Evolutionary conservation across 2,329 filamentous ascomycete species (phyloP).

Genomic region (Alternaria consortialis): DNA sequence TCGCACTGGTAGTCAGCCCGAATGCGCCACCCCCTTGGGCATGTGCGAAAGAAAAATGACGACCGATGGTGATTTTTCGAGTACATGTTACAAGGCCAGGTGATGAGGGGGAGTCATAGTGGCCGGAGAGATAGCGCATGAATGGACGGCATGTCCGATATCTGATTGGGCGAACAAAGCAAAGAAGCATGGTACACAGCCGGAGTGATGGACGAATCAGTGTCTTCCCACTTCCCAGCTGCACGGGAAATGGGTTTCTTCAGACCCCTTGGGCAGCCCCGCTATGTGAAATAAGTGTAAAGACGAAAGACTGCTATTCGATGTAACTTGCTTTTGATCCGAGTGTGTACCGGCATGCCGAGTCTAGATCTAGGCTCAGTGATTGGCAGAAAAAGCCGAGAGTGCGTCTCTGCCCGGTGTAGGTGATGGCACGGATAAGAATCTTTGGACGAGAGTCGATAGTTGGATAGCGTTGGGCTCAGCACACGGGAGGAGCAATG

Average conservation of each 20-base stretch:
- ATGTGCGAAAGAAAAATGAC: constrained; percentile 1
- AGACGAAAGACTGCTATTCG: background rate
- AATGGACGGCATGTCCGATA: background rate
- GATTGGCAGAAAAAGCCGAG: constrained; percentile 25
- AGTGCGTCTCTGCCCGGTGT: constrained; percentile 27
- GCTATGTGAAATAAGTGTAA: background rate
- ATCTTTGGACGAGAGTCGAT: background rate
- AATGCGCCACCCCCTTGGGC: background rate
- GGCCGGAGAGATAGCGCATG: constrained; percentile 15
- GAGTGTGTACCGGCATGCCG: constrained; percentile 30
- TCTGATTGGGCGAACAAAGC: background rate
- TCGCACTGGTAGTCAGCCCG: background rate
- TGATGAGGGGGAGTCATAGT: constrained; percentile 22
- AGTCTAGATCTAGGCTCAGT: constrained; percentile 3
- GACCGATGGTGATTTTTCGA: background rate
- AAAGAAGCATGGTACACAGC: constrained; percentile 7
- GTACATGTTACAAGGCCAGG: constrained; percentile 5
- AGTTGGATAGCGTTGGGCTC: constrained; percentile 6
- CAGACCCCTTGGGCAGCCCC: constrained; percentile 4
- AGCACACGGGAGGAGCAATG: constrained; percentile 1
- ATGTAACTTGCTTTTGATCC: constrained; percentile 23
- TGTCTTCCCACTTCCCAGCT: background rate
- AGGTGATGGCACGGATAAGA: constrained; percentile 17
- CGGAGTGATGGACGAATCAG: background rate
- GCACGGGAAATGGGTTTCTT: background rate